Evolutionary conservation across 768 basidiomycete genomes (phyloP).

Genomic region (Collybia nuda): DNA sequence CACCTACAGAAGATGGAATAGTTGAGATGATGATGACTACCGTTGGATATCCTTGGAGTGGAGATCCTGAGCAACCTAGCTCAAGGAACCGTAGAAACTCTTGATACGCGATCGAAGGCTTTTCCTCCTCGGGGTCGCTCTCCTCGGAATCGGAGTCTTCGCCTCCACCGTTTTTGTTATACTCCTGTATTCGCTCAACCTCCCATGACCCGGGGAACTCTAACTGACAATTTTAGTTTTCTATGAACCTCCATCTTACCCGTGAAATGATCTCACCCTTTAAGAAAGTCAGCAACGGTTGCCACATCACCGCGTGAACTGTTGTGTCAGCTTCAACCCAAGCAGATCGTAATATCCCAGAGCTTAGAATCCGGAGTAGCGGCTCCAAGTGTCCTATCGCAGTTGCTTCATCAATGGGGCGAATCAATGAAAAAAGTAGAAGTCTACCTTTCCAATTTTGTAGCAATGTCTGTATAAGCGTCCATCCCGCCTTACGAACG

Average conservation of each 20-base stretch:
- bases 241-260: neutral
- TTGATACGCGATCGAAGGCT: conserved; percentile 48
- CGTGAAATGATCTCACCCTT: conserved; percentile 48
- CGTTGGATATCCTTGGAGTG: conserved; percentile 78
- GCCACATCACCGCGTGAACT: conserved; percentile 71
- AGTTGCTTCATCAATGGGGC: neutral
- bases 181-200: conserved; percentile 33
- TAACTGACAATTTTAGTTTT: conserved; percentile 20
- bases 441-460: conserved; percentile 43
- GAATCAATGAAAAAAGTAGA: neutral
- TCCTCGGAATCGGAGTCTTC: conserved; percentile 33
- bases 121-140: conserved; percentile 28
- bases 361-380: conserved; percentile 47
- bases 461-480: conserved; percentile 45
- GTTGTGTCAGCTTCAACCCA: conserved; percentile 68
- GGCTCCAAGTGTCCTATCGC: conserved; percentile 21
- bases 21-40: conserved; percentile 82
- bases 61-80: conserved; percentile 76
- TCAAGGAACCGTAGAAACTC: conserved; percentile 82
- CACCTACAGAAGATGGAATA: conserved; percentile 63
- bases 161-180: conserved; percentile 22
- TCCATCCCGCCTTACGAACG: conserved; percentile 75
- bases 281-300: conserved; percentile 68
- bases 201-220: conserved; percentile 71
- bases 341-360: conserved; percentile 62